Evolutionary conservation across 2,329 filamentous ascomycete genomes (phyloP).

Genomic region (Pseudogymnoascus sp.): DNA sequence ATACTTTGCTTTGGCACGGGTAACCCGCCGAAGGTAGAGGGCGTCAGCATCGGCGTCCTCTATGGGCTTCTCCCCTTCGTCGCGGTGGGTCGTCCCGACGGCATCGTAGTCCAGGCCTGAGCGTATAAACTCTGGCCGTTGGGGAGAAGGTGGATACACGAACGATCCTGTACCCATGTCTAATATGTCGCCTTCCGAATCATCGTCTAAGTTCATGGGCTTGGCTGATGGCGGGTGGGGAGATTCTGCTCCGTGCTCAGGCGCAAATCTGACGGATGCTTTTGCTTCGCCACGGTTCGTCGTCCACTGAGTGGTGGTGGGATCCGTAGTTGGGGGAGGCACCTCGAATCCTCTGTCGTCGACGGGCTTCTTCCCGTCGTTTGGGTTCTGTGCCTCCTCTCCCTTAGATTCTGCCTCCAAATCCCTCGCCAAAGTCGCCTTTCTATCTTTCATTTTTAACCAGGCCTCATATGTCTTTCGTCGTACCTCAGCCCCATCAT

Average conservation of each 20-base stretch:
- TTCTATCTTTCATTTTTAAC: conserved; percentile 26
- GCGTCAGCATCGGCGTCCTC: no score
- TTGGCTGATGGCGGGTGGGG: neutral
- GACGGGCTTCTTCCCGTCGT: neutral
- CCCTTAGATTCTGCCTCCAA: no score
- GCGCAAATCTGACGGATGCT: neutral
- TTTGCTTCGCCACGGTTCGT: neutral
- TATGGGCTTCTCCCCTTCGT: neutral
- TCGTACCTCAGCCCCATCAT: conserved; percentile 25
- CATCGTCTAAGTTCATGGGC: neutral
- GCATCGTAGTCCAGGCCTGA: neutral
- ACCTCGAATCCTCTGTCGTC: neutral
- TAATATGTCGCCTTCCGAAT: neutral
- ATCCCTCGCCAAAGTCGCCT: neutral
- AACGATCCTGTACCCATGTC: neutral
- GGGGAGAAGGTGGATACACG: neutral
- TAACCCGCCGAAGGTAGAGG: no score
- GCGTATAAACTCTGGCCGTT: neutral
- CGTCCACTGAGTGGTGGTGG: neutral
- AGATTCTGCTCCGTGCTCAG: neutral
- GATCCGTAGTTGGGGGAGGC: neutral
- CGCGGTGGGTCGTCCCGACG: no score
- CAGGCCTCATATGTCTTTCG: conserved; percentile 29
- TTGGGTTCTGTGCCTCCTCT: no score
- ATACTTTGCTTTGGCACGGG: no score